Base-by-base conservation (phyloP, 2,329 filamentous ascomycete genomes). In the Beauveria varroae region DNA sequence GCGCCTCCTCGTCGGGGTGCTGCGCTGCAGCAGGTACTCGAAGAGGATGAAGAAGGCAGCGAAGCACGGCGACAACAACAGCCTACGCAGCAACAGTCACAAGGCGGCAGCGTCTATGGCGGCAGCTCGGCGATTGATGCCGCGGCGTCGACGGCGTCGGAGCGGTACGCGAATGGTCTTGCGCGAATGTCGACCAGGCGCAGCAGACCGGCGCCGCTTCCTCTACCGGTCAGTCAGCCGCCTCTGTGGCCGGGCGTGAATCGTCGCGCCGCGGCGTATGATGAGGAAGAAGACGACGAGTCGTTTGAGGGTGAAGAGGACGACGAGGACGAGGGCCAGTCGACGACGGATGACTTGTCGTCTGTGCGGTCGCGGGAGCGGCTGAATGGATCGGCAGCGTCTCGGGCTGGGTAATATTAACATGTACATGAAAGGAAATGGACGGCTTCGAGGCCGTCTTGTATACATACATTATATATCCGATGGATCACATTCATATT, bases 1-100 rank as follows among this genome's bases (percentile, higher is more conserved):
- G 84, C 85, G 1, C 85, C 85, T 20, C 78, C 80, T 41, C 78
- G 85, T n/a, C 75, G 78, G 62, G 83, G 84, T 5, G 78, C 80
- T 0, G 81, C 82, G 52, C 69, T 86, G 4, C 79, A 80, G n/a
- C 78, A 81, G 59, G 75, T 86, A 8, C 71, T 85, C 2, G 81
- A 85, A 62, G 83, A 86, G 63, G 81, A 84, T 61, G 77, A 71
- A 37, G 55, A 54, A 18, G 34, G 56, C 30, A 43, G 34, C 56
- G 56, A 50, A 12, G 37, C 37, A 5, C 30, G 47, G 16, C 24
- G 50, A 20, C 47, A 52, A 34, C 34, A 44, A 14, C 40, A 40
- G 52, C 44, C 26, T 26, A 5, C 22, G 14, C 46, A 47, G 24
- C 43, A 49, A 34, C 22, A 34, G 12, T 51, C 46, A 12, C 46